Conservation (phyloP, 768 basidiomycete genomes). For the Kwoniella dendrophila region DNA sequence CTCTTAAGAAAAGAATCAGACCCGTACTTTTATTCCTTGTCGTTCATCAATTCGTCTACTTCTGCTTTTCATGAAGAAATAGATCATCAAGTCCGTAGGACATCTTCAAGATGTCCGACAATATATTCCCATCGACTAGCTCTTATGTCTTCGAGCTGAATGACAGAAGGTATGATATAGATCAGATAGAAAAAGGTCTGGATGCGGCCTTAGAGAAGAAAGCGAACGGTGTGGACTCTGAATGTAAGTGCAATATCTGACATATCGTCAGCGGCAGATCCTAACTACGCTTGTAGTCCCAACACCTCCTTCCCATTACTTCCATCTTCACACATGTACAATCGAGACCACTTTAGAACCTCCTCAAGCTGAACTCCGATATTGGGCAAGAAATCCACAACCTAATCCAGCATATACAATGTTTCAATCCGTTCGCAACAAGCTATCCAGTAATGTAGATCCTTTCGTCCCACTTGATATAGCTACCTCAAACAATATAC, state of each 20-base stretch:
- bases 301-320: conserved; percentile 3
- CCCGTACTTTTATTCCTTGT: too few relatives aligned
- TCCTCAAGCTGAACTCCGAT: conserved; percentile 15
- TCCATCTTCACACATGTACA: conserved; percentile 43
- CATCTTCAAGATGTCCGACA: conserved; percentile 10
- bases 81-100: too few relatives aligned
- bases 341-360: conserved; percentile 31
- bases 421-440: conserved; percentile 10
- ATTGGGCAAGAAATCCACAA: background rate
- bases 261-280: background rate
- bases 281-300: background rate
- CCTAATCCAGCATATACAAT: conserved; percentile 26
- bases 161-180: conserved; percentile 12
- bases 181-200: conserved; percentile 21
- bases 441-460: conserved; percentile 11
- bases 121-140: conserved; percentile 21
- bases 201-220: conserved; percentile 9
- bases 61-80: too few relatives aligned
- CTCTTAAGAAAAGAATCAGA: too few relatives aligned
- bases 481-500: background rate
- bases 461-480: conserved; percentile 18
- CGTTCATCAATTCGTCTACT: too few relatives aligned
- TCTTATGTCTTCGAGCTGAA: conserved; percentile 15
- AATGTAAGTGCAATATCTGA: background rate
- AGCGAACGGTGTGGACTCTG: background rate